Conservation (phyloP, 768 basidiomycete species). For the Daedalea quercina region DNA sequence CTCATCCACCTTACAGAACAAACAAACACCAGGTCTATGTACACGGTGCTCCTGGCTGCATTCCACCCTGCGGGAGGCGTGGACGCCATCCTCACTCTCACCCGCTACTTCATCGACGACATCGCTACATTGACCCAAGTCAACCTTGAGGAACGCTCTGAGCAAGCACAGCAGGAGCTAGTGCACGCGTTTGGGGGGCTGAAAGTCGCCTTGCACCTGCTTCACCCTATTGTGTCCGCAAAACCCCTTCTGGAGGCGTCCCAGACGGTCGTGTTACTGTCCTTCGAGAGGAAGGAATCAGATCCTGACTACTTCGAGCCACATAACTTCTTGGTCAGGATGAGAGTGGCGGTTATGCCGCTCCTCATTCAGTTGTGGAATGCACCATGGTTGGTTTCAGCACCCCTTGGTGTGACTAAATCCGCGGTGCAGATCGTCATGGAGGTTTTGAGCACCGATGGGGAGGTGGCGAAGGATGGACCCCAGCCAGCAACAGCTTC, state of each 20-base stretch:
- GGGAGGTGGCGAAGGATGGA: conserved; percentile 60
- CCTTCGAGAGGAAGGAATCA: conserved; percentile 72
- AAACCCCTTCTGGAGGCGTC: conserved; percentile 80
- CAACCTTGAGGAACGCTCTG: conserved; percentile 49
- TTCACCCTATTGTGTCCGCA: conserved; percentile 70
- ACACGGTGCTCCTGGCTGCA: conserved; percentile 74
- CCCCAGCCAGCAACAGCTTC: conserved; percentile 26
- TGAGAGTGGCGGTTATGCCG: conserved; percentile 68
- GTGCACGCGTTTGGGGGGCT: conserved; percentile 74
- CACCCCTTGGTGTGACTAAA: conserved; percentile 70
- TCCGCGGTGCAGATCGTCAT: conserved; percentile 73
- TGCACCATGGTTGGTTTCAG: conserved; percentile 71
- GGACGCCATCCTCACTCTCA: conserved; percentile 55
- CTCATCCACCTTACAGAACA: too few relatives aligned
- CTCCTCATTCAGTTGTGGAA: conserved; percentile 70
- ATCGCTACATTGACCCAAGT: conserved; percentile 48
- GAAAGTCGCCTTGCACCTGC: conserved; percentile 73
- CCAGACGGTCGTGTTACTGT: conserved; percentile 67
- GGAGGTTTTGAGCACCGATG: conserved; percentile 76
- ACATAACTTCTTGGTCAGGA: conserved; percentile 77
- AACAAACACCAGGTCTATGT: conserved; percentile 61
- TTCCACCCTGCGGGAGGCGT: conserved; percentile 72
- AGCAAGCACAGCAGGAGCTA: conserved; percentile 54
- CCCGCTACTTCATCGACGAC: conserved; percentile 44
- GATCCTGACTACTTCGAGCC: conserved; percentile 80